Conservation (phyloP, 495 filamentous ascomycete genomes). For the Aspergillus asperescens region DNA sequence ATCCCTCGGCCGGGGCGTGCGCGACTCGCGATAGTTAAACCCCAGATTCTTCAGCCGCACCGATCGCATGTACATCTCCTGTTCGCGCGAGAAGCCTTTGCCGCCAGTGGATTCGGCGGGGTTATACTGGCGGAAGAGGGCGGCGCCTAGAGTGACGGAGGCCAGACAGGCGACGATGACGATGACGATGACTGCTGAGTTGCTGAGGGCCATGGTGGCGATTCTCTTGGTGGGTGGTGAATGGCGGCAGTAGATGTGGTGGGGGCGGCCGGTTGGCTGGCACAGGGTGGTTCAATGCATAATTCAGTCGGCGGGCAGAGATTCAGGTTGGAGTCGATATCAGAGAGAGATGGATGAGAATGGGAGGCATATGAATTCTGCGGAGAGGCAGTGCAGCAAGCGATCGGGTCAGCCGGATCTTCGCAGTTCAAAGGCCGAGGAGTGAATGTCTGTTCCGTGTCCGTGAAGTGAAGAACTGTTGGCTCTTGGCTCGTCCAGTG, state of each 20-base stretch:
- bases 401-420: too few relatives aligned
- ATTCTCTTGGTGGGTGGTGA: not conserved
- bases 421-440: too few relatives aligned
- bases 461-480: too few relatives aligned
- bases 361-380: too few relatives aligned
- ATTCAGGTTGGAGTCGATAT: not conserved
- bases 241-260: not conserved
- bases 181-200: slow-evolving; percentile 38
- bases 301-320: not conserved
- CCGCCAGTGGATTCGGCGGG: slow-evolving; percentile 18
- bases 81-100: slow-evolving; percentile 25
- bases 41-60: slow-evolving; percentile 33
- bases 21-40: slow-evolving; percentile 24
- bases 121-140: slow-evolving; percentile 30
- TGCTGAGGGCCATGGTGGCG: slow-evolving; percentile 28
- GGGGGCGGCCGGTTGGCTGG: not conserved
- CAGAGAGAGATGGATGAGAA: not conserved
- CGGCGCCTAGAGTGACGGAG: slow-evolving; percentile 30
- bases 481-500: too few relatives aligned
- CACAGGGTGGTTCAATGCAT: not conserved
- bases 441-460: too few relatives aligned
- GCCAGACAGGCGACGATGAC: slow-evolving; percentile 38
- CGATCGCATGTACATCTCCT: slow-evolving; percentile 36
- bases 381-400: not conserved
- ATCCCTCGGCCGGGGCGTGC: slow-evolving; percentile 18